Percentiles rank a stretch among this genome's conserved stretches.
phyloP scores from a whole-genome alignment of 2,329 filamentous ascomycete species.

The Aureobasidium sp. region DNA sequence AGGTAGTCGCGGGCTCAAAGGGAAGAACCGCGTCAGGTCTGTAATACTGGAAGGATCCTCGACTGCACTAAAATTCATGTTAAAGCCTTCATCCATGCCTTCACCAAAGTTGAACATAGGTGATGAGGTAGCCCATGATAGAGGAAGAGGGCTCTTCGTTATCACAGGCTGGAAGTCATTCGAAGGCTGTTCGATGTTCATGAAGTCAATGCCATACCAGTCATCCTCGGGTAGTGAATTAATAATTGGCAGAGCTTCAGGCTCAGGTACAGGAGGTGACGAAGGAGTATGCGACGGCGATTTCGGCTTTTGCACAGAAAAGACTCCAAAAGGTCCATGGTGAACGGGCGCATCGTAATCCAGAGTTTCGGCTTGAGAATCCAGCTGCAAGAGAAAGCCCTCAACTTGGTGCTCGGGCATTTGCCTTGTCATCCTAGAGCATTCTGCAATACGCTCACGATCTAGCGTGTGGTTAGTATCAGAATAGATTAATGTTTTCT shows the following conservation, averaged over 20 bases:
- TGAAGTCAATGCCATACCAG: slow-evolving; percentile 8
- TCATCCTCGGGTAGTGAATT: background rate
- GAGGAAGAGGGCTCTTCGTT: background rate
- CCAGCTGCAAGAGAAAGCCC: background rate
- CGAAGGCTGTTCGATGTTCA: slow-evolving; percentile 2
- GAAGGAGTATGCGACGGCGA: background rate
- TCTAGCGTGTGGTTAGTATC: background rate
- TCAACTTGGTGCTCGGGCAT: slow-evolving; percentile 1
- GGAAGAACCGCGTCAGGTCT: slow-evolving; percentile 1
- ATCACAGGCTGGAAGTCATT: background rate
- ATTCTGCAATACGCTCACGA: slow-evolving; percentile 7
- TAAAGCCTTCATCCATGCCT: slow-evolving; percentile 2
- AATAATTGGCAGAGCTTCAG: background rate
- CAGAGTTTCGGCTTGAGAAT: background rate
- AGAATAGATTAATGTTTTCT: no score
- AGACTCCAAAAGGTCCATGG: slow-evolving; percentile 10
- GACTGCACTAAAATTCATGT: background rate
- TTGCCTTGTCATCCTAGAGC: background rate
- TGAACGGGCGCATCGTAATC: background rate
- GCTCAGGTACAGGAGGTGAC: slow-evolving; percentile 3
- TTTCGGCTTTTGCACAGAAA: background rate
- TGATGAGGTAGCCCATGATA: background rate
- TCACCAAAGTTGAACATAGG: slow-evolving; percentile 3
- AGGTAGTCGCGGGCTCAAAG: slow-evolving; percentile 6
- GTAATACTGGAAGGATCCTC: background rate